Evolutionary conservation across 139 green algal genomes (phyloP), one percentile per base, ranked within the genome.

Genomic region (Chlamydomonas sp.): DNA sequence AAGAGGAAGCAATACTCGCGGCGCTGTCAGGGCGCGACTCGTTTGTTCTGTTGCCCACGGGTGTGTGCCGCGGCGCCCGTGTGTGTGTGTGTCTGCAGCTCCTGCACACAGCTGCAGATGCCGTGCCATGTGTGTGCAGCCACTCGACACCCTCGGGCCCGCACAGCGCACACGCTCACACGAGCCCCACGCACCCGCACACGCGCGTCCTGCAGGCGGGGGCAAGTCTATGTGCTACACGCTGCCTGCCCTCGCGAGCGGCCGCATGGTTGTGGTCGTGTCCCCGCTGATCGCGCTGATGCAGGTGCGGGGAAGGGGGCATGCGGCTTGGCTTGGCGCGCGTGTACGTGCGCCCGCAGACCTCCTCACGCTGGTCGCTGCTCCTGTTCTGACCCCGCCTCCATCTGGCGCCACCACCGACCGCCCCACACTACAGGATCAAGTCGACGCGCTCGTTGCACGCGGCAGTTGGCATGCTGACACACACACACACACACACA

Each of bases 161-260:
- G n/a, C n/a, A n/a, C n/a, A n/a, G n/a, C n/a, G n/a, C n/a, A n/a
- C n/a, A n/a, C n/a, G n/a, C 22, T 50, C 31, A 30, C 33, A 4
- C 3, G 5, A 66, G 58, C 36, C 29, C 33, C 36, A 3, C 22
- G 33, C 31, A 48, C 5, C 31, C 3, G 20, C 61, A 48, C 35
- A 16, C 24, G 58, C 10, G 24, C 33, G 36, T 39, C 6, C 22
- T 69, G 3, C 91, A 1, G 90, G 92, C 13, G 90, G 90, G 20
- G 92, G 88, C 62, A 93, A 96, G 79, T 88, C 74, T 6, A 60
- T 87, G 33, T 96, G 89, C 63, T 97, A 93, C 70, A 71, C 65
- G 8, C 29, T 81, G 26, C 75, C 75, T 13, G 70, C 75, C 3
- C 58, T 81, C 3, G 38, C 73, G 22, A 31, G 33, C 10, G 28